Base-by-base conservation (phyloP, 352 stramenopile genomes). In the Globisporangium nodosum region DNA sequence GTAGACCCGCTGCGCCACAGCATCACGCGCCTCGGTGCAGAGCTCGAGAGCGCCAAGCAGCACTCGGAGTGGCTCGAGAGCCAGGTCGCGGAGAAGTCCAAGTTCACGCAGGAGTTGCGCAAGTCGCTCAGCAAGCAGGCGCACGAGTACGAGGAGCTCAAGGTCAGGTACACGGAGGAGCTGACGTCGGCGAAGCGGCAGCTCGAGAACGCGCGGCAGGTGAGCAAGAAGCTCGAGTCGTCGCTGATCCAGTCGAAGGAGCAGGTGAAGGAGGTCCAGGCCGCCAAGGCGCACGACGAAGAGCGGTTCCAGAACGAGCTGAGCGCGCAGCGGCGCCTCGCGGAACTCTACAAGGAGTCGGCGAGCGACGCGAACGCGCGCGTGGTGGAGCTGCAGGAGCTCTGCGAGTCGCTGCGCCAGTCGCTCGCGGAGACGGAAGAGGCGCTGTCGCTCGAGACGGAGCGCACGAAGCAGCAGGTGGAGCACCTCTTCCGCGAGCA, bases 401-500 rank as follows among this genome's bases (percentile, higher is more conserved):
- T 83, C 24, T 85, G 68, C 49, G 76, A 89, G 20, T 74, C 73
- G 11, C 54, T 93, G 39, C 76, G 82, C 13, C 69, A 77, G 37
- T 82, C 76, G 6, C 55, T 93, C 1, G 68, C 74, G 2, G 75
- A 85, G 37, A 74, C 79, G 7, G 74, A 93, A 49, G 74, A 91
- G 31, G 78, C 75, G 7, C 45, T 89, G 30, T 65, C 67, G 15
- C 74, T 71, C 60, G 78, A 91, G 63, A 88, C 73, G 11, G 78
- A 90, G 40, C 78, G 75, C 1, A 85, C 78, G 50, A 85, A 88
- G 54, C 61, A 85, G 15, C 73, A 86, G 21, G 81, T 88, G 13
- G 72, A 90, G 55, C 71, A 88, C 49, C 62, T 92, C n/a, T 92
- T 92, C 67, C 73, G 61, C 40, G 76, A 92, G 54, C 83, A 93